These are phyloP conservation scores for Hagleromyces aurorensis DNA, from an alignment of 805 yeast genomes.

Conservation along the genomic window DNA sequence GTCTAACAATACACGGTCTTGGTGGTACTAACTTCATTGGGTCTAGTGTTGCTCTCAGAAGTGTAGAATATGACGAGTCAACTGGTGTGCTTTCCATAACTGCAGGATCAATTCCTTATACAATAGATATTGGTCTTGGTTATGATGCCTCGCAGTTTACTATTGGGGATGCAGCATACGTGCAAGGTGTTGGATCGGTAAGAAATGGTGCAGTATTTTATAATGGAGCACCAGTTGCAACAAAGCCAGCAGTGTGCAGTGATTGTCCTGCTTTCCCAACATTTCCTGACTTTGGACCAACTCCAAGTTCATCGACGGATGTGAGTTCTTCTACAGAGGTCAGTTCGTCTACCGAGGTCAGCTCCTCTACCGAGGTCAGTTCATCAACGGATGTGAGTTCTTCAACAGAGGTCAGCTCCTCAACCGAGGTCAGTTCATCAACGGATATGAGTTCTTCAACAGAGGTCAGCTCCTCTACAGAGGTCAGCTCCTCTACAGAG, in stretches of 20 bases:
- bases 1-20: constrained; percentile 9
- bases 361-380: no score
- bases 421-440: no score
- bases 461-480: no score
- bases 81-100: constrained; percentile 10
- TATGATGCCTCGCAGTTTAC: constrained; percentile 5
- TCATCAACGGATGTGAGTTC: no score
- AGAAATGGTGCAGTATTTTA: constrained; percentile 4
- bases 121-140: constrained; percentile 10
- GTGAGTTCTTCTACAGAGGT: no score
- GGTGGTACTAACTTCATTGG: constrained; percentile 7
- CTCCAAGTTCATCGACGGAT: no score
- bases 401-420: no score
- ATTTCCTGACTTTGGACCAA: no score
- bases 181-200: constrained; percentile 2
- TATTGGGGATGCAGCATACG: constrained; percentile 3
- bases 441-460: no score
- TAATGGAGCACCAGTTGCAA: constrained; percentile 1
- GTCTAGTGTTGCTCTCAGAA: constrained; percentile 5
- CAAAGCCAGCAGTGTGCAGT: constrained; percentile 3
- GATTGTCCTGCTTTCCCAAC: no score
- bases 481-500: no score
- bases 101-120: constrained; percentile 4
- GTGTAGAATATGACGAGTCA: constrained; percentile 4
- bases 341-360: no score